These are phyloP conservation scores for Trichoderma hamatum DNA, from an alignment of 2,329 filamentous ascomycete genomes.

Conservation along the genomic window DNA sequence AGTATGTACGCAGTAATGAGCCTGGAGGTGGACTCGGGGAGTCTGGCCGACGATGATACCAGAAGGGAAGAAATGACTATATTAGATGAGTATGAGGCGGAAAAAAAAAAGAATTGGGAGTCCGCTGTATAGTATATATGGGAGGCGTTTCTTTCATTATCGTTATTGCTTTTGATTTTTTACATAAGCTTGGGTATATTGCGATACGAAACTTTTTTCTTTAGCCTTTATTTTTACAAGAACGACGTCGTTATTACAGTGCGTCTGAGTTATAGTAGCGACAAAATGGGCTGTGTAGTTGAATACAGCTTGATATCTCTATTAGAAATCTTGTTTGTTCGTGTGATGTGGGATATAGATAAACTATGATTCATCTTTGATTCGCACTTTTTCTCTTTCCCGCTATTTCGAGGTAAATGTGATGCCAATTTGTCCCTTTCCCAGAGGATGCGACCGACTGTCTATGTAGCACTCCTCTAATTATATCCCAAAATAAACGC, in stretches of 20 bases:
- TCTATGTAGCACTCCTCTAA: conserved; percentile 1
- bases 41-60: conserved; percentile 1
- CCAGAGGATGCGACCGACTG: neutral
- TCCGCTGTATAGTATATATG: conserved; percentile 23
- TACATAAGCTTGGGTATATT: conserved; percentile 4
- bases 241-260: neutral
- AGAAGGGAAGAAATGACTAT: neutral
- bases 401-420: neutral
- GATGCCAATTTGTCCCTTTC: neutral
- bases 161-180: neutral
- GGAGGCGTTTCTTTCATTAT: conserved; percentile 13
- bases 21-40: neutral
- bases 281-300: neutral
- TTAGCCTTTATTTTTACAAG: neutral
- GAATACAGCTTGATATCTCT: neutral
- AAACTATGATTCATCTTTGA: neutral
- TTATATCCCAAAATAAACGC: conserved; percentile 18
- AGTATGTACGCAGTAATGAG: neutral
- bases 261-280: neutral
- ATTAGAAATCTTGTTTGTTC: neutral
- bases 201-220: neutral
- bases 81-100: conserved; percentile 4
- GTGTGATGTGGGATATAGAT: neutral
- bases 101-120: conserved; percentile 1
- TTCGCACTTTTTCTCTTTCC: neutral